Conservation (phyloP, 192 early-diverging fungal species). For the Linnemannia elongata region DNA sequence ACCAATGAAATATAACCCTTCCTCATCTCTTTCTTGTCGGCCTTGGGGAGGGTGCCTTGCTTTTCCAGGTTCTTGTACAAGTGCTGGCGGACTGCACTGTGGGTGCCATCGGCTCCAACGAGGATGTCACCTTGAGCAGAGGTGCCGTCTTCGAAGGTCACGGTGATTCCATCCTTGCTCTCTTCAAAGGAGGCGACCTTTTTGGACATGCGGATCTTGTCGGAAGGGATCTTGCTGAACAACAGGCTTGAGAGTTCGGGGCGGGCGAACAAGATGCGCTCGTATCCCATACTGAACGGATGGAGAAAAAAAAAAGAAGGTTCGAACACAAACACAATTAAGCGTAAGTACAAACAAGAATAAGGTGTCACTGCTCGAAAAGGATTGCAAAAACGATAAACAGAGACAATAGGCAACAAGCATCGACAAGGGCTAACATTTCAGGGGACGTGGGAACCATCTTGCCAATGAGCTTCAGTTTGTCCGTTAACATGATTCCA, state of each 20-base stretch:
- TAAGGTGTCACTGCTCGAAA: no score
- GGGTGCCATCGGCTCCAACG: constrained; percentile 26
- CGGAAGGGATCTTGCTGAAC: not conserved
- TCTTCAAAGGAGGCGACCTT: constrained; percentile 10
- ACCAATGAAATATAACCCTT: constrained; percentile 18
- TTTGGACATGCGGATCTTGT: constrained; percentile 25
- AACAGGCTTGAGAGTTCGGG: constrained; percentile 17
- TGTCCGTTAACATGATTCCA: no score
- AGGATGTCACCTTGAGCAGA: constrained; percentile 25
- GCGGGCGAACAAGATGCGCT: constrained; percentile 5
- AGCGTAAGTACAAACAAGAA: not conserved
- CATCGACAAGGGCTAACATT: no score
- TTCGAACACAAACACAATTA: not conserved
- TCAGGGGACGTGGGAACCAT: not conserved
- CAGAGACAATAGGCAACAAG: not conserved
- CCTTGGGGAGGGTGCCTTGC: constrained; percentile 2
- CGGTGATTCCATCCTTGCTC: not conserved
- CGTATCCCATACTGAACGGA: not conserved
- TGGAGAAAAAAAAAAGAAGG: not conserved
- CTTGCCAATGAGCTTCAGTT: no score
- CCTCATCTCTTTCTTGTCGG: not conserved
- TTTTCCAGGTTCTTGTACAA: not conserved
- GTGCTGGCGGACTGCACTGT: constrained; percentile 6
- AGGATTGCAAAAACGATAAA: not conserved
- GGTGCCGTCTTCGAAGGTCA: constrained; percentile 1